Conservation (phyloP, 768 basidiomycete species). For the Xerocomellus chrysenteron region DNA sequence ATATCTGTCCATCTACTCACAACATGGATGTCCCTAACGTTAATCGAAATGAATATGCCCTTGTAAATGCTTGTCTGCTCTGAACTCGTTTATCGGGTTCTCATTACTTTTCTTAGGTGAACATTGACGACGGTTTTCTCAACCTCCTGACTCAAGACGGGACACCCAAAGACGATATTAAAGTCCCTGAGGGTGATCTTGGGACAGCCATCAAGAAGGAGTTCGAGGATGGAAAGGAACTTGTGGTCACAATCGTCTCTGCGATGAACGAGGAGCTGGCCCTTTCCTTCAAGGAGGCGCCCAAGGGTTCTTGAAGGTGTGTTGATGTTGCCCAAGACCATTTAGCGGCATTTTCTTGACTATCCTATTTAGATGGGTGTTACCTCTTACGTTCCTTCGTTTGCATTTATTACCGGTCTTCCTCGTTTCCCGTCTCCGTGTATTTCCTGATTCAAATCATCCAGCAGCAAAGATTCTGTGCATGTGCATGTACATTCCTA, state of each 20-base stretch:
- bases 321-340: neutral
- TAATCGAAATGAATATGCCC: conserved; percentile 82
- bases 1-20: conserved; percentile 95
- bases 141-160: conserved; percentile 90
- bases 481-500: conserved; percentile 29
- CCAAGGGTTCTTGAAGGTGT: conserved; percentile 48
- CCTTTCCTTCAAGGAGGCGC: conserved; percentile 88
- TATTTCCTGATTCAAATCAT: conserved; percentile 20
- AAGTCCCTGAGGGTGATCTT: conserved; percentile 81
- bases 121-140: conserved; percentile 93
- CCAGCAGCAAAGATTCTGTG: conserved; percentile 20
- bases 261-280: conserved; percentile 96
- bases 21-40: conserved; percentile 99
- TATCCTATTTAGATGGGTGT: neutral
- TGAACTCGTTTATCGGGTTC: neutral
- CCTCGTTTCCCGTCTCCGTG: conserved; percentile 9
- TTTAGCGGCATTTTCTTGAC: neutral
- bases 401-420: conserved; percentile 19
- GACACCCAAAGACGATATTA: conserved; percentile 87
- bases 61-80: conserved; percentile 48
- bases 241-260: conserved; percentile 79
- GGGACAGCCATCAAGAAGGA: conserved; percentile 65
- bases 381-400: conserved; percentile 6
- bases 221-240: conserved; percentile 87
- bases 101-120: conserved; percentile 47